Base-by-base conservation (phyloP, 192 early-diverging fungal genomes). In the Backusella sp. region DNA sequence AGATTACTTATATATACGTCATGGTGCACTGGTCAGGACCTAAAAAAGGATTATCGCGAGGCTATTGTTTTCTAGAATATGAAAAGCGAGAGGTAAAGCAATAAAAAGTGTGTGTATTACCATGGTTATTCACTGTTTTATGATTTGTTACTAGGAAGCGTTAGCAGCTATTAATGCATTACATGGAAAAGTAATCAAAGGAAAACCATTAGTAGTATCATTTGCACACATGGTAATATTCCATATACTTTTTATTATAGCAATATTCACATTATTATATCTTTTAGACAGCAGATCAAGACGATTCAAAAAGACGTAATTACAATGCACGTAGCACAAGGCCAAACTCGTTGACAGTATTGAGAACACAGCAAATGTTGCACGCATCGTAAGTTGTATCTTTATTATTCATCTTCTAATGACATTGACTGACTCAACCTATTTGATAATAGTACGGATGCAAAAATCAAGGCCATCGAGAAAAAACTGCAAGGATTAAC, bases 61-160 rank as follows among this genome's bases (percentile, higher is more conserved):
- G 92, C 8, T 94, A 90, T 75, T 91, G 90, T 67, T 94, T 94
- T 74, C 67, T 94, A 2, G 91, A 92, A 65, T 92, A 87, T 77
- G 83, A 68, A 49, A 72, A 68, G 6, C 82, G 81, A 70, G 79
- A 86, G 81, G 86, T 88, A 70, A 70, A 56, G 12, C 37, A 19
- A 44, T 7, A n/a, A 34, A 37, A 9, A 23, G 0, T 17, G 8
- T 12, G 36, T 28, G 21, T 37, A 39, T 70, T 70, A 12, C 36
- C 21, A 39, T 26, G 23, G 4, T 36, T 66, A 26, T 21, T 30
- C 41, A 46, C 5, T 21, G 6, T 37, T 62, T 68, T 30, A 32
- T 36, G 14, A 74, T 73, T 21, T 52, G 6, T 66, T 70, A 41
- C 68, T 14, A 86, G 80, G 84, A 85, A 79, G 89, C 91, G 6